Conservation (phyloP, 768 basidiomycete species). For the Mycena galopus region DNA sequence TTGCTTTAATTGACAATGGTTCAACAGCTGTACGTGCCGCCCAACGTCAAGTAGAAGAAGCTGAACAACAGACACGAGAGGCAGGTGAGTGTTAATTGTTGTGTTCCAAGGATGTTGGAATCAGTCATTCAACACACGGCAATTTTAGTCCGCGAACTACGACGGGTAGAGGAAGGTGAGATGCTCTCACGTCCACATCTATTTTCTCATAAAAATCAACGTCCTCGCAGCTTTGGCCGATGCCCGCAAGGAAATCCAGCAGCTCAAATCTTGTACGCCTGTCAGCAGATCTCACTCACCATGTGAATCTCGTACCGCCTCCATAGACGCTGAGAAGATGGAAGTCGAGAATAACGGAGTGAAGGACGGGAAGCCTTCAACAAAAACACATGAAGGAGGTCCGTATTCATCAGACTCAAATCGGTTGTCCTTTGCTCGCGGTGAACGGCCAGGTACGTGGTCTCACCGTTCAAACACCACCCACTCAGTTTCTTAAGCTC, state of each 20-base stretch:
- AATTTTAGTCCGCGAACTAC: constrained; percentile 32
- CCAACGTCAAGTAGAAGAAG: constrained; percentile 34
- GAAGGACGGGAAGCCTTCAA: constrained; percentile 10
- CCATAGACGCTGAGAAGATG: constrained; percentile 26
- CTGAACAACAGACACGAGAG: constrained; percentile 31
- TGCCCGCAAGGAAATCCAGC: constrained; percentile 32
- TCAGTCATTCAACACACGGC: neutral
- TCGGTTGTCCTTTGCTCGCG: constrained; percentile 18
- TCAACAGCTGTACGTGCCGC: constrained; percentile 28
- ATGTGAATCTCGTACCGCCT: neutral
- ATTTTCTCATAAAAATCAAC: neutral
- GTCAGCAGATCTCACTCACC: neutral
- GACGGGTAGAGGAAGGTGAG: constrained; percentile 29
- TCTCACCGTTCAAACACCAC: neutral
- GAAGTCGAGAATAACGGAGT: constrained; percentile 26
- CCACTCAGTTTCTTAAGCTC: neutral
- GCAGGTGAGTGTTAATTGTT: constrained; percentile 17
- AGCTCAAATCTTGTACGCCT: constrained; percentile 23
- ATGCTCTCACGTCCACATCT: neutral
- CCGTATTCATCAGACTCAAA: constrained; percentile 2
- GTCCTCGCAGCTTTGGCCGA: constrained; percentile 22
- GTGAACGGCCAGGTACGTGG: constrained; percentile 14
- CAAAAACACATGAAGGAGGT: neutral
- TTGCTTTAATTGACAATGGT: neutral
- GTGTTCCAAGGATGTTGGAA: no score